These are phyloP conservation scores for Schizophyllum commune DNA, from an alignment of 1,284 basidiomycete genomes.

Conservation along the genomic window DNA sequence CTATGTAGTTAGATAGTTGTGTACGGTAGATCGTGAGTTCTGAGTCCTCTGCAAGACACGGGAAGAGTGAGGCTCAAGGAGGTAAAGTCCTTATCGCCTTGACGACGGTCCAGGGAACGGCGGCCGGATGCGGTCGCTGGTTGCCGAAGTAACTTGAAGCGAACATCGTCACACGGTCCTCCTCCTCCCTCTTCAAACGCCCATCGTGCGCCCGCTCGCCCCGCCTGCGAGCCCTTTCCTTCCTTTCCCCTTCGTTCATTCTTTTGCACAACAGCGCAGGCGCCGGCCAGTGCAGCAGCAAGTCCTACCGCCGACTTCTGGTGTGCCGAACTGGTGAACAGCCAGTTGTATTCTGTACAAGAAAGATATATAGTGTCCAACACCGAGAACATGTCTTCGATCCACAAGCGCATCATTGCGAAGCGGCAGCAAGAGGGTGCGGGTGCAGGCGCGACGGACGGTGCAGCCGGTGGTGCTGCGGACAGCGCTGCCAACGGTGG, in stretches of 20 bases:
- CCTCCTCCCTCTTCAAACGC: not conserved
- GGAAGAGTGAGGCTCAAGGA: too few relatives aligned
- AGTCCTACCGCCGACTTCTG: not conserved
- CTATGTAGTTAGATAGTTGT: too few relatives aligned
- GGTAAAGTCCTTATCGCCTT: too few relatives aligned
- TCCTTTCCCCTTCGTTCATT: not conserved
- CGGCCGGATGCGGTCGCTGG: too few relatives aligned
- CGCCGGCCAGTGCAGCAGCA: not conserved
- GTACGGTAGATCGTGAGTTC: too few relatives aligned
- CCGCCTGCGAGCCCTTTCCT: not conserved
- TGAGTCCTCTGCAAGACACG: too few relatives aligned
- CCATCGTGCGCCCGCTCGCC: not conserved
- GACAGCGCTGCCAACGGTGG: too few relatives aligned
- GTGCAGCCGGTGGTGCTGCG: not conserved
- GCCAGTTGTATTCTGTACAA: not conserved
- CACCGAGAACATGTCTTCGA: not conserved
- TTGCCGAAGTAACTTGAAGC: too few relatives aligned
- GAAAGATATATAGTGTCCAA: not conserved
- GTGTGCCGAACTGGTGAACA: not conserved
- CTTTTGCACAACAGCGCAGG: not conserved
- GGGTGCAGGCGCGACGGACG: too few relatives aligned
- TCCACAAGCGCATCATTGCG: not conserved
- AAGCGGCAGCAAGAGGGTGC: not conserved
- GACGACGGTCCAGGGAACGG: too few relatives aligned
- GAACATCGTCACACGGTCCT: not conserved